Evolutionary conservation across 805 yeast species (phyloP), one percentile per base, ranked within the genome.

Genomic region (Wickerhamiella sergipiensis): DNA sequence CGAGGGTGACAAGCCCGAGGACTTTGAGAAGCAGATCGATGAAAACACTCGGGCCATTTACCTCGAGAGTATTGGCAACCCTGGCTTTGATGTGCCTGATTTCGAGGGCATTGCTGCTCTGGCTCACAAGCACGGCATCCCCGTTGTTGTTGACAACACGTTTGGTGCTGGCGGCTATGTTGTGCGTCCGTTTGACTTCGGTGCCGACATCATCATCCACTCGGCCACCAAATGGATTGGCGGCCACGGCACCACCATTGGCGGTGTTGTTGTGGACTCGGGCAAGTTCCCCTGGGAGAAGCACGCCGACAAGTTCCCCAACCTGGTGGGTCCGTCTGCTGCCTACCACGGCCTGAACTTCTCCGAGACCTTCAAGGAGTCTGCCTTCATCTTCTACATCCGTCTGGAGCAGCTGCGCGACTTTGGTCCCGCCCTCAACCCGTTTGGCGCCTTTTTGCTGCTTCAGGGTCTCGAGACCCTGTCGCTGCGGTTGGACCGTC

Each of bases 181-280:
- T 61, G 78, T 85, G 53, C 80, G 77, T 58, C 97, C 97, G 55
- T 69, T 89, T 58, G 84, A 84, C 55, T 83, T 78, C 62, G 97
- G 97, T 58, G 97, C 87, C 46, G 96, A 89, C 66, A 83, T 89
- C 57, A 83, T 90, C 33, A 84, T 84, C 19, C 95, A 89, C 68
- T 88, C 96, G 54, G 95, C 96, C 50, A 89, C 97, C 53, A 89
- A 89, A 69, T 90, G 96, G 96, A 89, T 89, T 58, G 95, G 95
- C 56, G 97, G 97, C 53, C 97, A 89, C 65, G 97, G 97, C 64
- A 87, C 85, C 52, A 86, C 96, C 44, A 81, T 89, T 67, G 97
- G 84, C 50, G 97, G 97, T 74, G 85, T 82, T 49, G 47, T 52
- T 15, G 51, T 52, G 13, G 96, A 90, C 66, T 79, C 88, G 38